Conservation (phyloP, 2,329 filamentous ascomycete species). For the Fusarium dlaminii region DNA sequence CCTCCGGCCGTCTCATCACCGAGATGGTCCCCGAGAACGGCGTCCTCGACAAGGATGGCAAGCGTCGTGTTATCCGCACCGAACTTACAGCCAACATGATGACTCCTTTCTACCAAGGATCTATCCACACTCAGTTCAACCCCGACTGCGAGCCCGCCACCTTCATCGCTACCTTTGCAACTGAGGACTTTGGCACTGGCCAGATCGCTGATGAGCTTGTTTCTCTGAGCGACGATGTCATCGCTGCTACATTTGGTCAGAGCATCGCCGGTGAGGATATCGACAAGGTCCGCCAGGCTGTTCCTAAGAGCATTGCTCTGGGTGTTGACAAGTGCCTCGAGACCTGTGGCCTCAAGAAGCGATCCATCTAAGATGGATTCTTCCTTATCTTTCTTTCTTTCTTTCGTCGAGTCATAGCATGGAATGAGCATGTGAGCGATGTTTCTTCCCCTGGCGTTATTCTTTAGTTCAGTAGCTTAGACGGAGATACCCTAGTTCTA, state of each 20-base stretch:
- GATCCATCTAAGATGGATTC: conserved; percentile 41
- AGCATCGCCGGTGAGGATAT: conserved; percentile 58
- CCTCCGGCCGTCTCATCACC: conserved; percentile 58
- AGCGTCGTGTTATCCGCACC: conserved; percentile 54
- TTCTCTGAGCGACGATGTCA: conserved; percentile 55
- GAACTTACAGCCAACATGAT: conserved; percentile 57
- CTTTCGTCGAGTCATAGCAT: neutral
- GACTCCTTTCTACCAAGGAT: conserved; percentile 64
- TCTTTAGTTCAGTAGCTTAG: neutral
- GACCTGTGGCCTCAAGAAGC: conserved; percentile 50
- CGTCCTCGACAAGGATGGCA: conserved; percentile 49
- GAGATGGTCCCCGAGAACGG: conserved; percentile 65
- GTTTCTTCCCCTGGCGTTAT: conserved; percentile 12
- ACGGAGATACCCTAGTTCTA: conserved; percentile 13
- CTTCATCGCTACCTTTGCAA: conserved; percentile 60
- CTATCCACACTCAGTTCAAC: conserved; percentile 66
- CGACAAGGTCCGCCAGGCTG: conserved; percentile 52
- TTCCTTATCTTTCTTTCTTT: neutral
- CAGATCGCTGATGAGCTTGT: conserved; percentile 62
- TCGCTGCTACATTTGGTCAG: conserved; percentile 58
- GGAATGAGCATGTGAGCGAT: neutral
- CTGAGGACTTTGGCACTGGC: conserved; percentile 62
- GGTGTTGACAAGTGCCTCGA: conserved; percentile 63
- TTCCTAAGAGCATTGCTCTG: conserved; percentile 59
- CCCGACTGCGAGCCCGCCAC: conserved; percentile 60